Base-by-base conservation (phyloP, 2,329 filamentous ascomycete genomes). In the Paracorniculantispora psalliotae region DNA sequence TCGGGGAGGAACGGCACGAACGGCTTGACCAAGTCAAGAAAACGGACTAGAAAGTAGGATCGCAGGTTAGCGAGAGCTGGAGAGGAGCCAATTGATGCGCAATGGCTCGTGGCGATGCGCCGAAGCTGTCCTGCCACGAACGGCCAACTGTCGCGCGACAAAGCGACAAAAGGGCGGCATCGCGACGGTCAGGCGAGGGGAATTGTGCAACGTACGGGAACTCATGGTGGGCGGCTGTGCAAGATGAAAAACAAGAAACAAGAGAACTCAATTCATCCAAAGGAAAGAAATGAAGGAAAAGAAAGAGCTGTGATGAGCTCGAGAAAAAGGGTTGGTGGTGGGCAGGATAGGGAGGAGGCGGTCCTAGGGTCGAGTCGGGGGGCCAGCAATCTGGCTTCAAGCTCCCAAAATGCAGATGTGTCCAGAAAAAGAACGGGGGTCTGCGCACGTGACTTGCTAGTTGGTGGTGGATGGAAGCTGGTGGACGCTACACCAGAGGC, bases 1-100 rank as follows among this genome's bases (percentile, higher is more conserved):
- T 99, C 94, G 74, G 94, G 94, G 77, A 99, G 90, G 86, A 97
- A 92, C 82, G 94, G 93, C 84, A 96, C 91, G 77, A 99, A 99
- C 74, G 94, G 94, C 81, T 99, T 99, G 82, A 99, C 94, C 77
- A 97, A 86, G 80, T 99, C 94, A 82, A 99, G 93, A 76, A 99
- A 99, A 77, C 94, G 92, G 80, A 99, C 93, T 97, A 71, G 58
- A 59, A 41, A 57, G 50, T 51, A 61, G 62, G 59, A 48, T 59
- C 47, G 54, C 60, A 59, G 13, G 66, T 74, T 60, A 74, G 72
- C 62, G 62, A 61, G 46, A 52, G 61, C 35, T 57, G 33, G 21
- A 30, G 17, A 50, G 19, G 2, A 23, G 51, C 35, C 51, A 57
- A 61, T 65, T 53, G 60, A 53, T 57, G 44, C 25, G 60, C 69